phyloP scores from a whole-genome alignment of 2,329 filamentous ascomycete species.

The Diaporthe amygdali region DNA sequence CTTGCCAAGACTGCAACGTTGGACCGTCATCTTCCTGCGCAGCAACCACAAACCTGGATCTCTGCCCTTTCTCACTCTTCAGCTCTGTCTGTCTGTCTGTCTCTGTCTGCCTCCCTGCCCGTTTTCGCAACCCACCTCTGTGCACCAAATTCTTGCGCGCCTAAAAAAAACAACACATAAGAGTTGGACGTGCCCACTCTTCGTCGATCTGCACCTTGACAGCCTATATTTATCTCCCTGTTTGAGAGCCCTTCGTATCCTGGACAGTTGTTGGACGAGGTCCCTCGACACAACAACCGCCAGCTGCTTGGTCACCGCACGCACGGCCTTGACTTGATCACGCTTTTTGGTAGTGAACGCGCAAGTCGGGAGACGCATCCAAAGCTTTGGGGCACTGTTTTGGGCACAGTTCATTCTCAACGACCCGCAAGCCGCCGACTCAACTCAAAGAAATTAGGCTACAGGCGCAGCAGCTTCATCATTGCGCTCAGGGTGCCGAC shows the following conservation, averaged over 20 bases:
- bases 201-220: not conserved
- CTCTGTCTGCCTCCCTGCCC: not conserved
- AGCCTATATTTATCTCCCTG: not conserved
- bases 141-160: not conserved
- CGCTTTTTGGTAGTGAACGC: not conserved
- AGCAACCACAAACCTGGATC: not conserved
- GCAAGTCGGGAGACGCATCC: not conserved
- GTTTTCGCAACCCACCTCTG: conserved; percentile 4
- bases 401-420: conserved; percentile 11
- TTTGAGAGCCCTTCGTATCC: not conserved
- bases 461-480: conserved; percentile 23
- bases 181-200: conserved; percentile 7
- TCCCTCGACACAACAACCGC: not conserved
- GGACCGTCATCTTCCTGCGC: conserved; percentile 18
- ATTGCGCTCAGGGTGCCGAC: conserved; percentile 18
- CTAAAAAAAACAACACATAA: conserved; percentile 10
- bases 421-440: not conserved
- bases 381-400: conserved; percentile 8
- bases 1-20: conserved; percentile 26
- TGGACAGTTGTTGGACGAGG: not conserved
- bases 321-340: not conserved
- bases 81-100: conserved; percentile 9
- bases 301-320: conserved; percentile 1
- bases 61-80: conserved; percentile 13
- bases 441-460: conserved; percentile 18